Percentiles rank a stretch among this genome's conserved stretches.
Conservation (phyloP, 1,284 basidiomycete genomes). For the Abortiporus biennis region DNA sequence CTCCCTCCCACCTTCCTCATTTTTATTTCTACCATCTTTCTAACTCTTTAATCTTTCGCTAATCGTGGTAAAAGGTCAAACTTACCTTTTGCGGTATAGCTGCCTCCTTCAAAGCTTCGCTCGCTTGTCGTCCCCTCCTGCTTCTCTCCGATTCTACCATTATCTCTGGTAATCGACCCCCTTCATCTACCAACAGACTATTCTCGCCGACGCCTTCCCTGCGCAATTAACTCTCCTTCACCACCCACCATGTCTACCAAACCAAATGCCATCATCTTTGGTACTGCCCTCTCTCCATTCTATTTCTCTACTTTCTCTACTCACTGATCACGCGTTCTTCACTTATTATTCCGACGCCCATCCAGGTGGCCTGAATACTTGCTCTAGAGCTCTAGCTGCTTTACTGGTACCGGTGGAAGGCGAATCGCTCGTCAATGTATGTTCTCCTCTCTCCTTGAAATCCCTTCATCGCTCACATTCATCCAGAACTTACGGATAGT, state of each 20-base stretch:
- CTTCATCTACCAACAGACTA: constrained; percentile 2
- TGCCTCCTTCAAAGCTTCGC: no score
- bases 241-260: constrained; percentile 35
- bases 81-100: constrained; percentile 12
- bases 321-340: constrained; percentile 10
- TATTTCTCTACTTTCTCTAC: constrained; percentile 1
- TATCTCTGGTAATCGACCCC: constrained; percentile 5
- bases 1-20: background rate
- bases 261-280: constrained; percentile 77
- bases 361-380: constrained; percentile 73
- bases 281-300: constrained; percentile 30
- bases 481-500: constrained; percentile 69
- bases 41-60: background rate
- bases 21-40: background rate
- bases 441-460: constrained; percentile 21
- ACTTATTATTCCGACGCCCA: constrained; percentile 5
- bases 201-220: constrained; percentile 8
- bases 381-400: constrained; percentile 59
- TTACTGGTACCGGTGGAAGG: constrained; percentile 58
- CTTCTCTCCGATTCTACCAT: constrained; percentile 1
- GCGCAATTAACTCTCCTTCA: constrained; percentile 8
- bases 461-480: constrained; percentile 4
- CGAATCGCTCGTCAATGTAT: constrained; percentile 66
- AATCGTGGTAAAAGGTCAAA: background rate
- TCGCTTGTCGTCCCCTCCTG: constrained; percentile 9